Conservation (phyloP, 2,329 filamentous ascomycete genomes). For the Zymoseptoria ardabiliae region DNA sequence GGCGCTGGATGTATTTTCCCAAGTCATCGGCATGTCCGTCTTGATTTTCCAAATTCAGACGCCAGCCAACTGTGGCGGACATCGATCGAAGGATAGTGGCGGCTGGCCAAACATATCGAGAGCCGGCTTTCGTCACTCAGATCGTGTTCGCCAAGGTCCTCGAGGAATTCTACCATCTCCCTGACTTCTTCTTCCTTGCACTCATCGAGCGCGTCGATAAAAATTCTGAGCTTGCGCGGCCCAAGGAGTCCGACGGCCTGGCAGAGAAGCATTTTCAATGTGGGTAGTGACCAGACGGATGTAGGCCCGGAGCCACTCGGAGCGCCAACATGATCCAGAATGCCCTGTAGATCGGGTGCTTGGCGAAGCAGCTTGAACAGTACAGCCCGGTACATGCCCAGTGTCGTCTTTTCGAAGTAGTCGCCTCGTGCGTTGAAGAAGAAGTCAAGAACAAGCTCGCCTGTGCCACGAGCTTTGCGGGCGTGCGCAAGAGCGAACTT, state of each 20-base stretch:
- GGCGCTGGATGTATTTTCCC: conserved; percentile 28
- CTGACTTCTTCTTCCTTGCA: conserved; percentile 34
- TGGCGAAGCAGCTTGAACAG: conserved; percentile 40
- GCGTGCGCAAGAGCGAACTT: conserved; percentile 19
- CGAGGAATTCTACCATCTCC: conserved; percentile 34
- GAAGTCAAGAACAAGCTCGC: conserved; percentile 34
- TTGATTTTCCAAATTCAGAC: conserved; percentile 32
- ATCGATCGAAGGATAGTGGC: conserved; percentile 39
- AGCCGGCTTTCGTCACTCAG: conserved; percentile 11
- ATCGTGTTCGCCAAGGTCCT: conserved; percentile 23
- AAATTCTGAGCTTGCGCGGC: conserved; percentile 24
- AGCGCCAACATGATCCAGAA: conserved; percentile 22
- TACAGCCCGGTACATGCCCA: conserved; percentile 47
- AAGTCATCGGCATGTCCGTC: conserved; percentile 30
- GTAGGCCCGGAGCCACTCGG: neutral
- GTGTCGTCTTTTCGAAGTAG: conserved; percentile 38
- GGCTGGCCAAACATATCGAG: conserved; percentile 35
- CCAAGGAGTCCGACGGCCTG: conserved; percentile 24
- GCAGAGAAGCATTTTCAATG: conserved; percentile 25
- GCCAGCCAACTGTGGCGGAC: conserved; percentile 24
- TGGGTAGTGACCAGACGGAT: neutral
- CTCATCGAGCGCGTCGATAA: conserved; percentile 44
- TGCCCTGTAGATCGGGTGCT: conserved; percentile 28
- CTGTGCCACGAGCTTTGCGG: conserved; percentile 9
- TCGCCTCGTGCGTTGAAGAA: conserved; percentile 46